A percentile compares a stretch with the other conserved stretches of the same genome.
These are phyloP conservation scores for Salix purpurea DNA, from an alignment of 345 rosid genomes.

Conservation along the genomic window DNA sequence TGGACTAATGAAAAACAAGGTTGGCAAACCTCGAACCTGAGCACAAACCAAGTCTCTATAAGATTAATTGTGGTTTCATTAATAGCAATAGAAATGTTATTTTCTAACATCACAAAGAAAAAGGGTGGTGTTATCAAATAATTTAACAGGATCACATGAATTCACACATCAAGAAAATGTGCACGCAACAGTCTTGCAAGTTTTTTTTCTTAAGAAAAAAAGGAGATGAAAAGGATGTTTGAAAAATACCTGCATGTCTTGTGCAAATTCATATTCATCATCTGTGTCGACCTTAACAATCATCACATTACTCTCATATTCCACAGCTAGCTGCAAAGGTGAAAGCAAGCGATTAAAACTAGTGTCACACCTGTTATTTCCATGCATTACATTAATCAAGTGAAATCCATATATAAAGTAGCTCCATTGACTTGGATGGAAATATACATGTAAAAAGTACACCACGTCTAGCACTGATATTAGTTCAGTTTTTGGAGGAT, in stretches of 20 bases:
- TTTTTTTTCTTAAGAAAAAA: background rate
- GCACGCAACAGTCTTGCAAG: no score
- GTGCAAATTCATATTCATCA: slow-evolving; percentile 84
- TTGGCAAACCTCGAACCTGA: slow-evolving; percentile 93
- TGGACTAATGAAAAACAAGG: slow-evolving; percentile 76
- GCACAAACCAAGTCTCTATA: background rate
- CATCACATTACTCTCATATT: slow-evolving; percentile 70
- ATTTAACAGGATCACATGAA: background rate
- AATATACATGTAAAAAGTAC: background rate
- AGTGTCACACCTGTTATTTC: background rate
- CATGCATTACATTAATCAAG: background rate
- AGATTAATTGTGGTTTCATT: background rate
- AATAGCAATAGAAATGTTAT: background rate
- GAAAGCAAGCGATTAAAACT: background rate
- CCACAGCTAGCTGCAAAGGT: slow-evolving; percentile 70
- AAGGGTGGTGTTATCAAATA: no score
- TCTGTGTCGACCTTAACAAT: slow-evolving; percentile 92
- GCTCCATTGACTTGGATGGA: background rate
- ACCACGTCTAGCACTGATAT: background rate
- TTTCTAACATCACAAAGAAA: background rate
- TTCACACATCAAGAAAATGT: background rate
- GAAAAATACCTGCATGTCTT: slow-evolving; percentile 70
- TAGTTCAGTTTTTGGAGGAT: background rate
- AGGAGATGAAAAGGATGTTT: background rate
- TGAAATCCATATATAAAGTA: no score